These are phyloP conservation scores for Candida sphagnicola DNA, from an alignment of 805 yeast genomes.

Conservation along the genomic window DNA sequence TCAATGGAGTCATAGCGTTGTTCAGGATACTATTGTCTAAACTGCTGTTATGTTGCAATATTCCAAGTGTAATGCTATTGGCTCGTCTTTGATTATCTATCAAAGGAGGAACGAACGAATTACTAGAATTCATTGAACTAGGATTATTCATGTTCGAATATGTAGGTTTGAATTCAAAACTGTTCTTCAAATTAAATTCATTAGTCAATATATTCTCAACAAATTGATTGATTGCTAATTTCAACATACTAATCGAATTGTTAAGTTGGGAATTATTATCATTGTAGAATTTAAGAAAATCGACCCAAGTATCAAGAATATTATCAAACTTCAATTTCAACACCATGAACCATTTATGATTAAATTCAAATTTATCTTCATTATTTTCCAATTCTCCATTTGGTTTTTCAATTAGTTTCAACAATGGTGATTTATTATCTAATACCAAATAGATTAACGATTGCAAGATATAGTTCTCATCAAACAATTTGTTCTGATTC, in stretches of 20 bases:
- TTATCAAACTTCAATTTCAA: conserved; percentile 18
- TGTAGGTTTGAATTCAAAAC: background rate
- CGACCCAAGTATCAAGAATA: conserved; percentile 23
- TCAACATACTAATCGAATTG: background rate
- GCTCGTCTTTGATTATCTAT: conserved; percentile 1
- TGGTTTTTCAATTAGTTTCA: background rate
- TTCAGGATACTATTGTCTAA: background rate
- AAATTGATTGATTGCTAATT: background rate
- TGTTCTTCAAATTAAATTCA: background rate
- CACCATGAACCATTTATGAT: conserved; percentile 23
- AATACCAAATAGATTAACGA: conserved; percentile 21
- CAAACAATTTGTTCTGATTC: conserved; percentile 11
- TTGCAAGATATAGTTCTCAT: conserved; percentile 25
- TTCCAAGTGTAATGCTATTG: conserved; percentile 1
- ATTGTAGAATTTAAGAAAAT: conserved; percentile 8
- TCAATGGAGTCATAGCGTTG: background rate
- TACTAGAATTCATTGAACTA: background rate
- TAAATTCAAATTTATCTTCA: conserved; percentile 19
- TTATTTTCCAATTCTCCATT: background rate
- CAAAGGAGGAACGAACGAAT: background rate
- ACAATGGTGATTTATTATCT: conserved; percentile 7
- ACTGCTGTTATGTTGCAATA: conserved; percentile 1
- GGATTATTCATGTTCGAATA: conserved; percentile 5
- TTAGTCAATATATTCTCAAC: background rate
- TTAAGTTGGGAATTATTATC: background rate